phyloP scores from a whole-genome alignment of 2,329 filamentous ascomycete species.

The Pyrenophora seminiperda region DNA sequence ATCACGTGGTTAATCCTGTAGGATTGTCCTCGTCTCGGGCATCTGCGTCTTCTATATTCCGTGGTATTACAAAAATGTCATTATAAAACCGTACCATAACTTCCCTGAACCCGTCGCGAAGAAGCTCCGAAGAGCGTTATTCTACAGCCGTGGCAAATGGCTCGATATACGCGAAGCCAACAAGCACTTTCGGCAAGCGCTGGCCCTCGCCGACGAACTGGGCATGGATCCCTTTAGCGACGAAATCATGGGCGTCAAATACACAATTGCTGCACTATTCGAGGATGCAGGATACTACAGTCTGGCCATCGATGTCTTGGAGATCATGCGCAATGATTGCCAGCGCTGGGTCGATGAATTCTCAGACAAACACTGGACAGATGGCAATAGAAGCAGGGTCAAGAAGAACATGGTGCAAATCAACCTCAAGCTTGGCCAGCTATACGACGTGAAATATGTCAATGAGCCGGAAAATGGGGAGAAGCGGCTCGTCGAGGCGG shows the following conservation, averaged over 20 bases:
- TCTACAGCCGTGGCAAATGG: conserved; percentile 71
- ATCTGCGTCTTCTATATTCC: conserved; percentile 52
- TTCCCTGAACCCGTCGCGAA: conserved; percentile 74
- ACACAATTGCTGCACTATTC: conserved; percentile 78
- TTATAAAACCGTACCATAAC: conserved; percentile 57
- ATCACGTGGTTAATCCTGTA: conserved; percentile 20
- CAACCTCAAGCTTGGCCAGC: conserved; percentile 80
- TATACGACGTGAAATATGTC: conserved; percentile 79
- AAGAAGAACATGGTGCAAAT: conserved; percentile 76
- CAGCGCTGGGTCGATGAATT: conserved; percentile 55
- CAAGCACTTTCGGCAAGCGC: conserved; percentile 80
- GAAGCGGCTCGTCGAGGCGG: conserved; percentile 75
- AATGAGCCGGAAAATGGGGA: conserved; percentile 76
- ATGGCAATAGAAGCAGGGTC: conserved; percentile 64
- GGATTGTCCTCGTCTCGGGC: conserved; percentile 48
- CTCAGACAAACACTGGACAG: conserved; percentile 48
- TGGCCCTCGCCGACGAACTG: conserved; percentile 72
- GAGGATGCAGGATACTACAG: conserved; percentile 75
- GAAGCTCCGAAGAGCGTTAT: conserved; percentile 81
- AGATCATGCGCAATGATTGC: conserved; percentile 75
- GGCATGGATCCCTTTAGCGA: conserved; percentile 88
- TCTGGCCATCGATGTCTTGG: conserved; percentile 75
- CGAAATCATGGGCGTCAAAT: conserved; percentile 86
- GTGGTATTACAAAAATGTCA: conserved; percentile 54
- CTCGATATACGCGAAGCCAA: conserved; percentile 77